These are phyloP conservation scores for Dryas octopetala DNA, from an alignment of 306 rosid genomes.

Conservation along the genomic window DNA sequence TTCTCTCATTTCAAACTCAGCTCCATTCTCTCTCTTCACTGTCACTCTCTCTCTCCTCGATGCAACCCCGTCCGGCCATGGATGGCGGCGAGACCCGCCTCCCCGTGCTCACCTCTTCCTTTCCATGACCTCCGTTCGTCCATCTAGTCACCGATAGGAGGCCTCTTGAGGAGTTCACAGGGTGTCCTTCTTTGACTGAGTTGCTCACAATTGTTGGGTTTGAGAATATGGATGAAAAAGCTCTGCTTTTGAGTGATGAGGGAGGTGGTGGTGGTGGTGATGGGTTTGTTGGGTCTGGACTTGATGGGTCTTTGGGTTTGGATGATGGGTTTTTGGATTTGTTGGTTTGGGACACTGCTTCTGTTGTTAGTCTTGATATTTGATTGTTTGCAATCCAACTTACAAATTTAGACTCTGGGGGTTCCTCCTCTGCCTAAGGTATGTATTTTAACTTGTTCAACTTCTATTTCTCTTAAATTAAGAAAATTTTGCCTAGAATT, in stretches of 20 bases:
- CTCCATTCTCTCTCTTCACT: too few species aligned
- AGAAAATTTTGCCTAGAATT: too few species aligned
- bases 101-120: rapidly evolving
- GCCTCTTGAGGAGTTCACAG: slow-evolving; percentile 73
- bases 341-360: slow-evolving; percentile 67
- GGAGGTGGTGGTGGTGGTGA: slow-evolving; percentile 14
- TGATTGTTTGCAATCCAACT: slow-evolving; percentile 54
- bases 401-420: slow-evolving; percentile 65
- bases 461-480: too few species aligned
- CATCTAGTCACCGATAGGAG: slow-evolving; percentile 30
- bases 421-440: slow-evolving; percentile 90
- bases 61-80: too few species aligned
- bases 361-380: slow-evolving; percentile 60
- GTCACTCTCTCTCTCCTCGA: too few species aligned
- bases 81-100: too few species aligned
- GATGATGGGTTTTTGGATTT: slow-evolving; percentile 45
- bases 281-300: slow-evolving; percentile 33
- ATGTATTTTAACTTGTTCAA: neutral
- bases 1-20: too few species aligned
- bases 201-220: slow-evolving; percentile 54
- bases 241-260: slow-evolving; percentile 37
- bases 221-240: slow-evolving; percentile 51
- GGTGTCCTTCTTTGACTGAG: slow-evolving; percentile 64
- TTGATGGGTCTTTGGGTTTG: slow-evolving; percentile 18
- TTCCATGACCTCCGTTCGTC: too few species aligned